A percentile compares a stretch with the other conserved stretches of the same genome.
These are phyloP conservation scores for Mucor mucedo DNA, from an alignment of 371 early-diverging fungal species.

Conservation along the genomic window DNA sequence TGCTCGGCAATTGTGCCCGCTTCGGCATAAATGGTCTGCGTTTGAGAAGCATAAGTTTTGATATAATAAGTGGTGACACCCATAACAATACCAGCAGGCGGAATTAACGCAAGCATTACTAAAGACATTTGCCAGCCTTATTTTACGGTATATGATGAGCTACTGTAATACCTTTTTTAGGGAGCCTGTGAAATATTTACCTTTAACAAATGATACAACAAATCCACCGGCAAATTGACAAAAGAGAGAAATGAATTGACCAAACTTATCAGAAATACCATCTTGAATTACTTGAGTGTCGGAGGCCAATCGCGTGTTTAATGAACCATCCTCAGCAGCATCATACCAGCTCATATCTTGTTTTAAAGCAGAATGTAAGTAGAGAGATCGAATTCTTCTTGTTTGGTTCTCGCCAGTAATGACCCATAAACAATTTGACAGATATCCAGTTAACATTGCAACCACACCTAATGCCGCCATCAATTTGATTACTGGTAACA, in stretches of 20 bases:
- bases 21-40: conserved; percentile 44
- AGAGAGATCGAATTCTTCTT: conserved; percentile 48
- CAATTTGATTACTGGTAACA: conserved; percentile 31
- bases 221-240: conserved; percentile 34
- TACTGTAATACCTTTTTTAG: background rate
- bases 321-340: conserved; percentile 59
- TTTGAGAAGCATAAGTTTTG: conserved; percentile 42
- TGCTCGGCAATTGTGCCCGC: conserved; percentile 60
- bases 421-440: conserved; percentile 44
- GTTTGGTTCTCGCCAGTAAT: conserved; percentile 38
- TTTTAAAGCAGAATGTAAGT: conserved; percentile 72
- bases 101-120: conserved; percentile 74
- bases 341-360: conserved; percentile 94
- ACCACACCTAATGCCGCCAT: conserved; percentile 46
- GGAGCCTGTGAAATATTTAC: background rate
- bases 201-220: conserved; percentile 66
- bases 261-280: conserved; percentile 86
- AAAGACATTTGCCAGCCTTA: conserved; percentile 71
- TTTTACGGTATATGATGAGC: conserved; percentile 28
- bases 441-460: conserved; percentile 33
- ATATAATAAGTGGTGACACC: conserved; percentile 69
- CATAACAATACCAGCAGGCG: conserved; percentile 52
- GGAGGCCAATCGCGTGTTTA: conserved; percentile 72
- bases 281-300: conserved; percentile 81
- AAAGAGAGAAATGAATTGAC: conserved; percentile 66